Evolutionary conservation across 768 basidiomycete species (phyloP).

Genomic region (Leccinum ochraceum): DNA sequence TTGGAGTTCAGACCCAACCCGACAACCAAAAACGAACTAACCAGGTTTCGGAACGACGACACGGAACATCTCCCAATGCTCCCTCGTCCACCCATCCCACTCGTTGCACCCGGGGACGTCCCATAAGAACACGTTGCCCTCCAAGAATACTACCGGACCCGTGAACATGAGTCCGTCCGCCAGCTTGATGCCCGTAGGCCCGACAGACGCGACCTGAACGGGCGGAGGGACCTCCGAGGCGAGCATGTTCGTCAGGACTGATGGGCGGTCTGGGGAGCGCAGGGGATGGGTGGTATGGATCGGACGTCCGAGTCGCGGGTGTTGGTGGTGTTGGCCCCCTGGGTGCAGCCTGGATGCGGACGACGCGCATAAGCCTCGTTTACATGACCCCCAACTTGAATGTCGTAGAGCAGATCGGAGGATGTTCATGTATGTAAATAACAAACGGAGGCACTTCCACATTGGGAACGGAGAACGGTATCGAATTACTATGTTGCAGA

Average conservation of each 20-base stretch:
- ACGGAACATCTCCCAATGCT: slow-evolving; percentile 81
- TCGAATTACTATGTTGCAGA: neutral
- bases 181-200: slow-evolving; percentile 63
- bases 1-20: neutral
- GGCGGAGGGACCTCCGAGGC: slow-evolving; percentile 67
- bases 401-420: slow-evolving; percentile 11
- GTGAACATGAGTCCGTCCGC: slow-evolving; percentile 78
- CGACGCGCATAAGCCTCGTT: neutral
- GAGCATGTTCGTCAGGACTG: slow-evolving; percentile 66
- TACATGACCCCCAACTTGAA: neutral
- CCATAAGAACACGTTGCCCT: slow-evolving; percentile 89
- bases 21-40: slow-evolving; percentile 29
- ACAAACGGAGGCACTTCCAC: neutral
- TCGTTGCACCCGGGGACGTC: slow-evolving; percentile 58
- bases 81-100: slow-evolving; percentile 72
- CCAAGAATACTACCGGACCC: slow-evolving; percentile 79
- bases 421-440: slow-evolving; percentile 4
- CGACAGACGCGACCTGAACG: slow-evolving; percentile 70
- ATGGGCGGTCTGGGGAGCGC: slow-evolving; percentile 23
- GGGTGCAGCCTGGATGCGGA: neutral
- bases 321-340: too few species aligned
- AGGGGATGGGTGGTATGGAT: slow-evolving; percentile 20
- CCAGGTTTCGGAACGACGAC: slow-evolving; percentile 84
- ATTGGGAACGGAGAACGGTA: neutral
- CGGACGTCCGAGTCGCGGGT: neutral